Evolutionary conservation across 371 early-diverging fungal genomes (phyloP), one percentile per base, ranked within the genome.

Genomic region (Mortierella sp.): DNA sequence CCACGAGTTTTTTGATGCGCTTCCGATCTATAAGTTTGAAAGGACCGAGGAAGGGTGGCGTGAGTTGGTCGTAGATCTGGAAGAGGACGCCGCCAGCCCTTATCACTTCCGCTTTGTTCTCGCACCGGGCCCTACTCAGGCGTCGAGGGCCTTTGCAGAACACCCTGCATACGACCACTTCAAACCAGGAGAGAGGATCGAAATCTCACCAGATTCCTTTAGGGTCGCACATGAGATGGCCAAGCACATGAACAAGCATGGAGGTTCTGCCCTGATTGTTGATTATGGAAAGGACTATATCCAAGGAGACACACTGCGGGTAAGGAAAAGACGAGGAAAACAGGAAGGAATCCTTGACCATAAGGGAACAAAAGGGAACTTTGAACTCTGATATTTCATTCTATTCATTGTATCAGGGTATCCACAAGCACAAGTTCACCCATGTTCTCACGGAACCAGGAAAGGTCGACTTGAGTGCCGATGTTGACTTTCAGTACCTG

Each of bases 1-100:
- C 0, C 97, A 98, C 81, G 99, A 98, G 81, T 97, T 97, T 50
- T 96, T 99, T 81, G 99, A 99, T 72, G 98, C 99, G 1, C 79
- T 99, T 34, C 97, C 99, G 0, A 85, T 98, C 30, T 91, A 93
- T 80, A 89, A 87, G 63, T 96, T 96, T 70, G 83, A 94, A 85
- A 84, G 84, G 79, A 90, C 91, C 1, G 78, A 81, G 1, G 79
- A 88, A 21, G 95, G 95, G 11, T 97, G 97, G 97, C 82, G 93
- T 30, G 98, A 98, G 68, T 78, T 96, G 21, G 63, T 97, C 41
- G 88, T 98, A 4, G 96, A 95, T 80, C 64, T 91, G n/a, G 93
- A 94, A 57, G 90, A 90, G 24, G 81, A 84, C 2, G 61, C 76
- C 5, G 57, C 34, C 32, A 89, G 91, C 64, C 80, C 86, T 2